Percentiles rank a stretch among this genome's conserved stretches.
Conservation (phyloP, 139 green algal genomes). For the Chlorella sp. region DNA sequence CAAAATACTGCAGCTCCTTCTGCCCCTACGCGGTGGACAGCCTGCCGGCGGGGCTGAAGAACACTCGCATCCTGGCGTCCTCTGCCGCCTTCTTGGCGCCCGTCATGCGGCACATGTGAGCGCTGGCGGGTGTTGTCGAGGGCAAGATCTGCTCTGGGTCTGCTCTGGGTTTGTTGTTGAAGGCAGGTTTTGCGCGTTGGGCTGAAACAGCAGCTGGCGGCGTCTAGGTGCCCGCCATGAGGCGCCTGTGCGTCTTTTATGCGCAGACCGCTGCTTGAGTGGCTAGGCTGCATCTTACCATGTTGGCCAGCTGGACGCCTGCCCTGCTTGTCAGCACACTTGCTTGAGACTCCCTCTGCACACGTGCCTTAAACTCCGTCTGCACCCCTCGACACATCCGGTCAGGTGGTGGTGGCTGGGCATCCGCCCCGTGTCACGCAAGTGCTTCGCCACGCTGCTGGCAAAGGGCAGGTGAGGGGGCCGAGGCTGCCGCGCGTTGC, state of each 20-base stretch:
- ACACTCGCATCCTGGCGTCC: conserved; percentile 40
- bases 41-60: not conserved
- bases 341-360: too few species aligned
- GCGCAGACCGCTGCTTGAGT: not conserved
- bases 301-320: too few species aligned
- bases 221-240: too few species aligned
- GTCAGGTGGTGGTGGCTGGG: conserved; percentile 50
- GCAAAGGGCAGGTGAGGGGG: not conserved
- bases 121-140: too few species aligned
- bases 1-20: conserved; percentile 28
- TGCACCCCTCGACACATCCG: too few species aligned
- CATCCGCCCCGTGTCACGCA: conserved; percentile 20
- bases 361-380: too few species aligned
- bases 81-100: conserved; percentile 24
- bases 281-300: too few species aligned
- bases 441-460: conserved; percentile 12
- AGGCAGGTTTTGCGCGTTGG: too few species aligned
- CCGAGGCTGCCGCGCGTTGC: not conserved
- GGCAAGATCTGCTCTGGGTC: too few species aligned
- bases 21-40: conserved; percentile 1
- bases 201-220: too few species aligned
- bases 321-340: conserved; percentile 5
- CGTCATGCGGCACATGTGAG: conserved; percentile 15
- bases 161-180: too few species aligned
- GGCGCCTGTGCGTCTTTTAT: not conserved